Conservation (phyloP, 192 early-diverging fungal species). For the Chytriomyces sp. region DNA sequence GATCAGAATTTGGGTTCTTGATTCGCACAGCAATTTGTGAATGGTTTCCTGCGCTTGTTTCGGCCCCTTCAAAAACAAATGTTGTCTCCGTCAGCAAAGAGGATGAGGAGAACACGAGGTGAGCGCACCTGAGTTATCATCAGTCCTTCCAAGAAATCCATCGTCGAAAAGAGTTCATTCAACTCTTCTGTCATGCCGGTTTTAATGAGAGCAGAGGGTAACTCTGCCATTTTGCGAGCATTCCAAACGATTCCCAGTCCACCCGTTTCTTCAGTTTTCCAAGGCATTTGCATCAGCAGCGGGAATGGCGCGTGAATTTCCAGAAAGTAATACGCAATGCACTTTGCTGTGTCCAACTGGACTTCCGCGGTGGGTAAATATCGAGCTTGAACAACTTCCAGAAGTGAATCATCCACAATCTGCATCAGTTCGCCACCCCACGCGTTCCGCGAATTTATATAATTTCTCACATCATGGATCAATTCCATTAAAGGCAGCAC, state of each 20-base stretch:
- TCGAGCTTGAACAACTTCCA: constrained; percentile 4
- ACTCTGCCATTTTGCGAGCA: constrained; percentile 22
- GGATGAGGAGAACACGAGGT: too few species aligned
- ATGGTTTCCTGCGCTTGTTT: too few species aligned
- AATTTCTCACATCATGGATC: background rate
- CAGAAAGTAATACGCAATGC: constrained; percentile 17
- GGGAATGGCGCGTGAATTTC: background rate
- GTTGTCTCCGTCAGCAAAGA: background rate
- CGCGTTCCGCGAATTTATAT: background rate
- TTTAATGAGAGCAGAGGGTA: constrained; percentile 13
- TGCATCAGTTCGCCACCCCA: constrained; percentile 35
- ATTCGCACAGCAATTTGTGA: too few species aligned
- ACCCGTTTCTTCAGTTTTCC: background rate
- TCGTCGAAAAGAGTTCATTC: background rate
- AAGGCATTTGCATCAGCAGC: background rate
- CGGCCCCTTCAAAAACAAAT: too few species aligned
- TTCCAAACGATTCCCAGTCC: constrained; percentile 13
- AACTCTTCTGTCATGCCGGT: background rate
- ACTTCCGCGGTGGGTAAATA: background rate
- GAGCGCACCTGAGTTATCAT: background rate
- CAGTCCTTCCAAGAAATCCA: constrained; percentile 23
- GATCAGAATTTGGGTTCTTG: too few species aligned
- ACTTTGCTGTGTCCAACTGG: background rate
- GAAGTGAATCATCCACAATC: constrained; percentile 14
- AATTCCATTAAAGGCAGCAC: background rate